These are phyloP conservation scores for Phlebopus sp. DNA, from an alignment of 1,284 basidiomycete genomes.

Conservation along the genomic window DNA sequence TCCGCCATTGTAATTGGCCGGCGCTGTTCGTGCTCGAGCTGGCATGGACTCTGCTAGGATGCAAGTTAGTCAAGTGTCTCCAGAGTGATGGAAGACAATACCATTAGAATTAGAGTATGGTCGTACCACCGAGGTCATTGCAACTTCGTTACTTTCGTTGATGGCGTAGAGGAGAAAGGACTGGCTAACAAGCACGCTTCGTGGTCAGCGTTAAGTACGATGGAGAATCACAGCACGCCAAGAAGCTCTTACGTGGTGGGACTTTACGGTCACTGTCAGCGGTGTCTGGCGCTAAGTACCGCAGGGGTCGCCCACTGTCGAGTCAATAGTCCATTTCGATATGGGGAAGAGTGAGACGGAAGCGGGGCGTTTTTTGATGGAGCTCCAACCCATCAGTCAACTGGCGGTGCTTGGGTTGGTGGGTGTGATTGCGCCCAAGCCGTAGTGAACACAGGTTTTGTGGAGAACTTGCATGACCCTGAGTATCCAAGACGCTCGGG, in stretches of 20 bases:
- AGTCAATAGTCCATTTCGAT: not conserved
- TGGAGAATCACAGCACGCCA: not conserved
- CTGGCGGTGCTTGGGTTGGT: no score
- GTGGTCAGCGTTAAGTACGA: not conserved
- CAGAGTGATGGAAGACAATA: slow-evolving; percentile 3
- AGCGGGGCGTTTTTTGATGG: no score
- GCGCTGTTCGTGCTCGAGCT: slow-evolving; percentile 19
- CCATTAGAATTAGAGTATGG: slow-evolving; percentile 4
- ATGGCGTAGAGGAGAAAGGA: not conserved
- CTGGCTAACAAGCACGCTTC: not conserved
- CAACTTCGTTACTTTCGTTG: slow-evolving; percentile 1
- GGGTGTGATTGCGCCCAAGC: no score
- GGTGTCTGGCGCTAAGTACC: not conserved
- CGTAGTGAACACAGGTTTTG: no score
- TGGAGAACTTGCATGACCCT: no score
- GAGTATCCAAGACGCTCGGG: no score
- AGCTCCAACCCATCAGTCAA: no score
- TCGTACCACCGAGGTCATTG: slow-evolving; percentile 12
- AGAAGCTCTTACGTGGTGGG: not conserved
- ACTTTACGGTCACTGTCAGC: not conserved
- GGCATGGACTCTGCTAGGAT: slow-evolving; percentile 10
- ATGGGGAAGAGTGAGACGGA: not conserved
- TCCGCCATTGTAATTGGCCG: slow-evolving; percentile 3
- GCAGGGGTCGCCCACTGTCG: no score
- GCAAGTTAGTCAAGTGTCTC: slow-evolving; percentile 6